Base-by-base conservation (phyloP, 306 rosid genomes). In the Glycine soja region DNA sequence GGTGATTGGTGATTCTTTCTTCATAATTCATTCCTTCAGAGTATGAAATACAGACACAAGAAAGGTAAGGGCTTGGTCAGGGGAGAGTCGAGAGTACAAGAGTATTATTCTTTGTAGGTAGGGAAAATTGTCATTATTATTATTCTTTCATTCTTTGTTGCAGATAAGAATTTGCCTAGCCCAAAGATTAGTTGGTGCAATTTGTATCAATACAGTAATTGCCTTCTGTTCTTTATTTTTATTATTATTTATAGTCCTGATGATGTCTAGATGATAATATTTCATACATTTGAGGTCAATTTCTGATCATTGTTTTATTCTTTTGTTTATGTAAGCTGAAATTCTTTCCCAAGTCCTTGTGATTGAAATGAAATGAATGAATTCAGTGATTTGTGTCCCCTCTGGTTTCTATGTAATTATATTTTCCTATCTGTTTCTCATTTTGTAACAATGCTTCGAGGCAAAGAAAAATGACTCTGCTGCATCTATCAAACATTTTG, bases 121-220 rank as follows among this genome's bases (percentile, higher is more conserved):
- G 92, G 62, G 8, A 71, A 76, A 74, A 74, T 83, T 30, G 5
- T 30, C 11, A 12, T 63, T 14, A 40, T 59, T 62, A 80, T 85
- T 59, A 90, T 92, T 93, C 95, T 87, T 93, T 93, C 88, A 91
- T 93, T 93, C 93, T 89, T 93, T 85, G 81, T 84, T 86, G 93
- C 95, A 92, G 95, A 89, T 89, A 90, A 79, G 73, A 24, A 86
- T 71, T 70, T 48, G 50, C 59, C 3, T 67, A 75, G 81, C 69
- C 78, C 85, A 74, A 64, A 70, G 59, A 68, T 83, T 75, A 73
- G 82, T 81, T 83, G 67, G 65, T 86, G 75, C 76, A 77, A 88
- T 86, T 86, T 90, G 84, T 87, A 78, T 75, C 82, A 71, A 82
- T 52, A 82, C 73, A 81, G 56, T 80, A 62, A 82, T 85, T 36